Percentiles rank a stretch among this genome's conserved stretches.
These are phyloP conservation scores for Fusarium burgessii DNA, from an alignment of 2,329 filamentous ascomycete genomes.

Conservation along the genomic window DNA sequence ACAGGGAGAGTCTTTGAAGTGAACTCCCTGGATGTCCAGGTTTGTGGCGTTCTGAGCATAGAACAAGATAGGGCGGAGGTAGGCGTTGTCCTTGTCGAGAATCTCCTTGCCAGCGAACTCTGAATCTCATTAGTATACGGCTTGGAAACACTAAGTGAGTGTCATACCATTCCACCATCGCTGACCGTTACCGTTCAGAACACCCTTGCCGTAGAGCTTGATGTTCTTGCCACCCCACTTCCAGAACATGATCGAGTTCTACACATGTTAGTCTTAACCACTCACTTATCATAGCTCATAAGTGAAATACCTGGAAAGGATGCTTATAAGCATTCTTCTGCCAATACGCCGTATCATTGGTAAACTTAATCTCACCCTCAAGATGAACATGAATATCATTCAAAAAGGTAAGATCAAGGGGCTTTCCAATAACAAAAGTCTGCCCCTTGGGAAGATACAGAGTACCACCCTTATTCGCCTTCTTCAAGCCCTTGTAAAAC, in stretches of 20 bases:
- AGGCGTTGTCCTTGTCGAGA: conserved; percentile 35
- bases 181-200: conserved; percentile 42
- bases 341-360: conserved; percentile 42
- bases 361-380: conserved; percentile 46
- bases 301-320: conserved; percentile 38
- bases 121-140: not conserved
- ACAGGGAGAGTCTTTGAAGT: conserved; percentile 44
- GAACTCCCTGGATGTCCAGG: conserved; percentile 41
- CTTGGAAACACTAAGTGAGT: rapidly evolving
- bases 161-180: conserved; percentile 42
- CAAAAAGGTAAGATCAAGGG: conserved; percentile 40
- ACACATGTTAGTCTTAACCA: not conserved
- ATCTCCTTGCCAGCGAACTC: conserved; percentile 43
- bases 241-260: conserved; percentile 46
- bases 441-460: conserved; percentile 40
- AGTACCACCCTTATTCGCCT: conserved; percentile 41
- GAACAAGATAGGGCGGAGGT: conserved; percentile 43
- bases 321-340: conserved; percentile 41
- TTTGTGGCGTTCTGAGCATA: conserved; percentile 43
- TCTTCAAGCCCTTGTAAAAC: conserved; percentile 40
- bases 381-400: conserved; percentile 43
- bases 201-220: conserved; percentile 42
- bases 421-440: conserved; percentile 43
- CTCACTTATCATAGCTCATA: rapidly evolving
- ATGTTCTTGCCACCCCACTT: conserved; percentile 41